Base-by-base conservation (phyloP, 2,329 filamentous ascomycete genomes). In the Leptosphaerulina australis region DNA sequence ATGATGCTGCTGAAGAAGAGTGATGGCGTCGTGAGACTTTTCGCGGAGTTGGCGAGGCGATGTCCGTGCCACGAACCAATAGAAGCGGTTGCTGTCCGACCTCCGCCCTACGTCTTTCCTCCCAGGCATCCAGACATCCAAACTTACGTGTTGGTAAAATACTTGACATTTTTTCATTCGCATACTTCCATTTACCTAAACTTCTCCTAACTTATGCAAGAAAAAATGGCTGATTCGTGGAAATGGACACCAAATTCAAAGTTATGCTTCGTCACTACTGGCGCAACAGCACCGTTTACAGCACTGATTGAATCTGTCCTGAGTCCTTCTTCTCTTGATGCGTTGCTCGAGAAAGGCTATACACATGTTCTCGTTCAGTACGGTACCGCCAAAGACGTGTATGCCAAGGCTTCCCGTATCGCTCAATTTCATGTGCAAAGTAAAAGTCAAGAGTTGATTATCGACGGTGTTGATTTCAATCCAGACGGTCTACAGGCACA, bases 251-350 rank as follows among this genome's bases (percentile, higher is more conserved):
- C 58, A 30, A 43, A 44, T 17, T 62, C 61, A 33, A 79, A 77
- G 56, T 77, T 77, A 44, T 94, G 90, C 69, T 89, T 99, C 59
- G 87, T 97, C 46, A 97, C 94, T 0, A 88, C 96, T 22, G 94
- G 94, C 48, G 93, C 94, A 5, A 99, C 93, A 0, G 91, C 92
- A 12, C 83, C 88, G 15, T 99, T 99, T 74, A 79, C 81, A 43
- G 73, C 79, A 5, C 82, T 99, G 2, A 81, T 96, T 47, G 74
- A 80, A 33, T 83, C 87, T 24, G 82, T 87, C 9, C 76, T 95
- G 5, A 75, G 80, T 14, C 74, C 81, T 0, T 62, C 71, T 0
- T 92, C 94, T 66, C 78, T 95, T 54, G 60, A 76, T 5, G 77
- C 80, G 4, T 80, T 97, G 10, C 66, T 70, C 9, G 64, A 75